These are phyloP conservation scores for Fraxinus paxiana DNA, from an alignment of 305 asterid genomes.

Conservation along the genomic window DNA sequence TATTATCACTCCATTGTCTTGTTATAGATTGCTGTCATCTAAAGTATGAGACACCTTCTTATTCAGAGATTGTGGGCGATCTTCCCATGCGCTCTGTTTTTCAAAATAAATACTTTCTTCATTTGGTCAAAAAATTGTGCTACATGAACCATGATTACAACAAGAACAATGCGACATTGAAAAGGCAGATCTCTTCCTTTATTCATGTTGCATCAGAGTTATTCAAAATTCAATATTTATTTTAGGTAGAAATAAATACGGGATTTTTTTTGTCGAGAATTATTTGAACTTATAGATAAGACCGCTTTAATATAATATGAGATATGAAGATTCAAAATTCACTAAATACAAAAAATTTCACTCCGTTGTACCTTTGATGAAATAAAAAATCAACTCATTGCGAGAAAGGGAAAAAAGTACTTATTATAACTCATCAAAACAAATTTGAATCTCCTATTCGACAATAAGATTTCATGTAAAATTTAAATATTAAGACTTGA, in stretches of 20 bases:
- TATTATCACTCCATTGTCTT: neutral
- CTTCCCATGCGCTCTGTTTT: neutral
- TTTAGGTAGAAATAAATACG: no score
- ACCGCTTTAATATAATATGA: neutral
- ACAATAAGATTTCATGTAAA: no score
- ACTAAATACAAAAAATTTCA: neutral
- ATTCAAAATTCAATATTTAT: neutral
- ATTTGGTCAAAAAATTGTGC: neutral
- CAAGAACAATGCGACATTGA: neutral
- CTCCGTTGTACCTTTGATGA: neutral
- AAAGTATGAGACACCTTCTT: neutral
- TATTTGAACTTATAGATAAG: no score
- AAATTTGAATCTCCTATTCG: no score
- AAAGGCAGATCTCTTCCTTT: neutral
- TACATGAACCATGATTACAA: neutral
- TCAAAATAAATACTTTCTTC: neutral
- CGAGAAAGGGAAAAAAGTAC: no score
- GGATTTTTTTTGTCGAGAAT: no score
- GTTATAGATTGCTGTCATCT: neutral
- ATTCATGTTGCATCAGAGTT: neutral
- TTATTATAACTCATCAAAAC: neutral
- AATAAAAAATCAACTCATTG: neutral
- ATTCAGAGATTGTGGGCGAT: constrained; percentile 20
- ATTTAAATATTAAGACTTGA: no score
- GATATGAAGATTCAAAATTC: no score